Percentiles rank a stretch among this genome's conserved stretches.
These are phyloP conservation scores for Torulaspora maleeae DNA, from an alignment of 805 yeast species.

Conservation along the genomic window DNA sequence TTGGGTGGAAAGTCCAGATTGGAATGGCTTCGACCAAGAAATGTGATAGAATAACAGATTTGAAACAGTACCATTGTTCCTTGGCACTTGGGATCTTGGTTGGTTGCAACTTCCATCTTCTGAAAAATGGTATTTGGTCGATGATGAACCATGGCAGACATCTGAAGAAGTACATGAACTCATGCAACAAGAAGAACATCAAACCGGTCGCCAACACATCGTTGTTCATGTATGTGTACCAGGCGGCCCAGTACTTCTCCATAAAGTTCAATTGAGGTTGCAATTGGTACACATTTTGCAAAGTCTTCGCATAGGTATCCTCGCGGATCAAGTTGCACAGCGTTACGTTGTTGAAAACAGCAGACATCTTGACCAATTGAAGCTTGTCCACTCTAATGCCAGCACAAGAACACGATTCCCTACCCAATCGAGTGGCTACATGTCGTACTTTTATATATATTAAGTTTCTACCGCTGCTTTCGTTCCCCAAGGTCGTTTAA, in stretches of 20 bases:
- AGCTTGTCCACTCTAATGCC: neutral
- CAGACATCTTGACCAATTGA: slow-evolving; percentile 23
- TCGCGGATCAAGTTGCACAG: slow-evolving; percentile 27
- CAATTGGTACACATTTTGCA: slow-evolving; percentile 35
- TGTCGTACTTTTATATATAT: slow-evolving; percentile 3
- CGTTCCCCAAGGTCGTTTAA: slow-evolving; percentile 8
- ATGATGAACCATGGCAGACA: slow-evolving; percentile 89
- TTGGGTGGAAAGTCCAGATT: slow-evolving; percentile 94
- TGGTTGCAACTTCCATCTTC: slow-evolving; percentile 84
- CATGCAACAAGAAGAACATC: slow-evolving; percentile 77
- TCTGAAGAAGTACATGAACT: slow-evolving; percentile 84
- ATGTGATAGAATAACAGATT: slow-evolving; percentile 79
- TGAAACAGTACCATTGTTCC: slow-evolving; percentile 92
- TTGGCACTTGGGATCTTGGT: slow-evolving; percentile 69
- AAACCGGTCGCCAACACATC: slow-evolving; percentile 91
- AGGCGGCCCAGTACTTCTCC: slow-evolving; percentile 84
- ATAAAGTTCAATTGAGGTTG: slow-evolving; percentile 46
- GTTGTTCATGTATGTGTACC: slow-evolving; percentile 78
- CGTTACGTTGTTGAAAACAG: slow-evolving; percentile 35
- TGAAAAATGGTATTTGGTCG: slow-evolving; percentile 80
- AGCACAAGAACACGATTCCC: no score
- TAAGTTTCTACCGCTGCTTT: neutral
- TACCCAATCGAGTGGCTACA: neutral
- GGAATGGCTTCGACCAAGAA: slow-evolving; percentile 92
- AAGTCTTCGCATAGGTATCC: slow-evolving; percentile 34